Evolutionary conservation across 306 rosid species (phyloP), one percentile per base, ranked within the genome.

Genomic region (Glycine latifolia): DNA sequence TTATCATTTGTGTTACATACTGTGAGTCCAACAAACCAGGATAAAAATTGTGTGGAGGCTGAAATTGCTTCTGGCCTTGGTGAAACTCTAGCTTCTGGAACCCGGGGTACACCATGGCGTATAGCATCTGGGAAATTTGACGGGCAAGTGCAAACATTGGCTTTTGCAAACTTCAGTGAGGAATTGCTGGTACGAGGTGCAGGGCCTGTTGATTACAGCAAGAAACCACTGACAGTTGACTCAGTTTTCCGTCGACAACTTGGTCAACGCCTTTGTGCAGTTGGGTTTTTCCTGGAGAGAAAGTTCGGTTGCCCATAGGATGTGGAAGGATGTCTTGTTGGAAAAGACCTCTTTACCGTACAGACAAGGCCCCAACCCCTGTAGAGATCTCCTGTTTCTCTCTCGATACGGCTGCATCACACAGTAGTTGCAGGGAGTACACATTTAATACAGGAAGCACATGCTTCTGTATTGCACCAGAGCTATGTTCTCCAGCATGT

Each of bases 21-120:
- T 3, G 74, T 81, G 53, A 92, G 94, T 80, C 93, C 98, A 61
- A 84, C 94, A 7, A 86, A 87, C 76, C 91, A 87, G 82, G 97
- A 95, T 84, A 87, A 81, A 62, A 93, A 91, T 66, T 82, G 58
- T 37, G 93, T 93, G 49, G 98, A 91, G 85, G 98, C 99, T 61
- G 99, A 95, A 87, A 89, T 95, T 80, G 99, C 97, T 59, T 85
- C 91, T 35, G 99, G 99, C 67, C 97, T 93, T 43, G 99, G 99
- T 54, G 99, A 95, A 90, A 95, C 97, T 81, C 89, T 95, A 85
- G 99, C 98, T 74, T 95, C 98, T 52, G 97, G 99, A 77, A 92
- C 98, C 65, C 81, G 91, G 46, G 99, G 99, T 48, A 95, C 99
- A 31, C 97, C 99, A 12, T 95, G 98, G 98, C 93, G 97, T 58